Evolutionary conservation across 2,329 filamentous ascomycete species (phyloP).

Genomic region (Paraphoma chrysanthemicola): DNA sequence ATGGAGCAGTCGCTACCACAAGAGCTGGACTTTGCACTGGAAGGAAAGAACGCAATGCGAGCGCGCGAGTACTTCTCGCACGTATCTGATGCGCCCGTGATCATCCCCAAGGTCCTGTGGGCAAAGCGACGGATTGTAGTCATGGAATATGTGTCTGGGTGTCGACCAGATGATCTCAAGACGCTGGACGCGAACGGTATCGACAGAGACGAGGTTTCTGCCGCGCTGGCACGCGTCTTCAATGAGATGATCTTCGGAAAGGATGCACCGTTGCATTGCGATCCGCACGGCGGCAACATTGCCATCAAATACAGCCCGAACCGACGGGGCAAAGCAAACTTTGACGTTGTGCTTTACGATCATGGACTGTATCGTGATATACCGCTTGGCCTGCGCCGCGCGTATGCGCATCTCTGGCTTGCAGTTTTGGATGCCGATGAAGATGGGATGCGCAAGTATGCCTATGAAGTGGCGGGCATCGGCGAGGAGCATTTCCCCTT

Average conservation of each 20-base stretch:
- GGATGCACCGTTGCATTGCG: constrained; percentile 89
- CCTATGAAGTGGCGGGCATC: constrained; percentile 86
- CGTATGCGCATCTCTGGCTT: constrained; percentile 97
- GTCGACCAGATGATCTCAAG: constrained; percentile 84
- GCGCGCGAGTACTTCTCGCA: constrained; percentile 82
- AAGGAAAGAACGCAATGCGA: constrained; percentile 82
- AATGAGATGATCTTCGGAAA: constrained; percentile 99
- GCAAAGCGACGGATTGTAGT: constrained; percentile 87
- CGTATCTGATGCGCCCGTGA: constrained; percentile 76
- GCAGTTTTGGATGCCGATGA: constrained; percentile 93
- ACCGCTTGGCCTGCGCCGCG: constrained; percentile 75
- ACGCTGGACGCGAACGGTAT: constrained; percentile 87
- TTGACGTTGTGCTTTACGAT: constrained; percentile 95
- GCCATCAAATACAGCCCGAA: constrained; percentile 80
- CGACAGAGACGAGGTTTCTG: constrained; percentile 93
- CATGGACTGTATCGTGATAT: constrained; percentile 97
- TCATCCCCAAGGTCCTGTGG: constrained; percentile 91
- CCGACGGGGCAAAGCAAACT: constrained; percentile 71
- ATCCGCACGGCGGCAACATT: constrained; percentile 95
- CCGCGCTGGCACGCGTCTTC: constrained; percentile 88
- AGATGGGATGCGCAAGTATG: constrained; percentile 83
- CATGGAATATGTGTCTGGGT: constrained; percentile 91
- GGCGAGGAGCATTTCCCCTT: constrained; percentile 90
- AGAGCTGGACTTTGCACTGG: constrained; percentile 87
- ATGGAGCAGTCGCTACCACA: constrained; percentile 91